Conservation (phyloP, 83 land plant species). For the Thuja plicata region DNA sequence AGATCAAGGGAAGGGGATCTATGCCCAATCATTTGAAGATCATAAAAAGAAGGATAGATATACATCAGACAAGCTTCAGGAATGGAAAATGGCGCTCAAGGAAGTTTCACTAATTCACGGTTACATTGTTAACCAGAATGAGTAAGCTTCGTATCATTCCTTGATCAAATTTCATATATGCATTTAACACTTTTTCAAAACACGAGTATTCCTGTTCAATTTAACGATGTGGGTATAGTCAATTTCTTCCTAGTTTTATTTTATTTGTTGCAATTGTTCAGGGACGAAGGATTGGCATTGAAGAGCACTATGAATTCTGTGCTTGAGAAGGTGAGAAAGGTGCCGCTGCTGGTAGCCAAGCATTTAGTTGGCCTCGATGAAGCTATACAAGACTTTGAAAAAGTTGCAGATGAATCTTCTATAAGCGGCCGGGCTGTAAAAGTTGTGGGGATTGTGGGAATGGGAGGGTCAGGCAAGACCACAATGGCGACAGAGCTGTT, state of each 20-base stretch:
- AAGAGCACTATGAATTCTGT: background rate
- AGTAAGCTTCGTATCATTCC: too few species aligned
- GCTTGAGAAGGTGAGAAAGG: background rate
- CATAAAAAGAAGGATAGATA: too few species aligned
- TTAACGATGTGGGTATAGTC: too few species aligned
- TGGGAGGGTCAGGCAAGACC: background rate
- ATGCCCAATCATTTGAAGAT: too few species aligned
- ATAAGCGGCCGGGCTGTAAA: background rate
- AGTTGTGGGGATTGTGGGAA: background rate
- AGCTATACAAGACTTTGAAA: background rate
- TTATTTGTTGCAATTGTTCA: background rate
- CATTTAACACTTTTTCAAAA: too few species aligned
- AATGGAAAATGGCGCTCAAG: too few species aligned
- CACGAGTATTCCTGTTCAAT: too few species aligned
- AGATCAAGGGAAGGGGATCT: background rate
- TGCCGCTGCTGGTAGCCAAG: background rate
- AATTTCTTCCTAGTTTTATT: too few species aligned
- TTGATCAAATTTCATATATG: too few species aligned
- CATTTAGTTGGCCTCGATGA: background rate
- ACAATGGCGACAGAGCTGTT: background rate
- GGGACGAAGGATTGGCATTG: background rate
- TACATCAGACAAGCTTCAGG: too few species aligned
- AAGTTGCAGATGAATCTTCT: background rate
- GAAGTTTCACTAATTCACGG: too few species aligned
- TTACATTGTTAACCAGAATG: too few species aligned